Evolutionary conservation across 768 basidiomycete genomes (phyloP).

Genomic region (Asterophora parasitica): DNA sequence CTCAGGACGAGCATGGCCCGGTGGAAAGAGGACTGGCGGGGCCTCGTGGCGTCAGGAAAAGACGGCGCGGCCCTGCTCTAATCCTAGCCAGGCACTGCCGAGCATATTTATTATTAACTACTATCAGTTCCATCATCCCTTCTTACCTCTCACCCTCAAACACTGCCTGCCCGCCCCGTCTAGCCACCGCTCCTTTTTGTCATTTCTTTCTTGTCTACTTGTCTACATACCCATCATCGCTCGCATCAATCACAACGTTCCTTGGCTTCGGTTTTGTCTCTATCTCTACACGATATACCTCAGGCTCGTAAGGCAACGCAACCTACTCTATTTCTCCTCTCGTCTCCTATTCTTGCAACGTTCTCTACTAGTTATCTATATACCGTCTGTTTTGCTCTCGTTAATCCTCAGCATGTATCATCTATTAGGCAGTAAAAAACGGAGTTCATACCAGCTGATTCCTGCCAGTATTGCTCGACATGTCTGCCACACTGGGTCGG

Average conservation of each 20-base stretch:
- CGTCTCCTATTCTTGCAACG: not conserved
- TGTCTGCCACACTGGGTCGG: too few relatives aligned
- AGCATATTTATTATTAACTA: not conserved
- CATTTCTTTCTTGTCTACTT: not conserved
- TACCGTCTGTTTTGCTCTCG: not conserved
- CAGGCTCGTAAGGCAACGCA: too few relatives aligned
- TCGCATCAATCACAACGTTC: not conserved
- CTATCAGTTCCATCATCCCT: not conserved
- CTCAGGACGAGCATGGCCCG: constrained; percentile 60
- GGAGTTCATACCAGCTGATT: too few relatives aligned
- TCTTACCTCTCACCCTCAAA: too few relatives aligned
- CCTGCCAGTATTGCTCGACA: too few relatives aligned
- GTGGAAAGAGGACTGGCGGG: constrained; percentile 83
- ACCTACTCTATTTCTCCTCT: not conserved
- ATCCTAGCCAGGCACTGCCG: constrained; percentile 2
- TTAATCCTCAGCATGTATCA: constrained; percentile 3
- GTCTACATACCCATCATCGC: not conserved
- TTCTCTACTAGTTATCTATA: not conserved
- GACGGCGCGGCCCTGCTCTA: constrained; percentile 48
- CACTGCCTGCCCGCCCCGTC: not conserved
- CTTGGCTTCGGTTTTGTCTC: not conserved
- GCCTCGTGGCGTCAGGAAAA: constrained; percentile 59
- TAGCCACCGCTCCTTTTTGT: not conserved
- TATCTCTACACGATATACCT: too few relatives aligned
- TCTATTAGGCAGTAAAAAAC: not conserved